A percentile compares a stretch with the other conserved stretches of the same genome.
These are phyloP conservation scores for Sporisorium iseilematis-ciliati DNA, from an alignment of 1,284 basidiomycete genomes.

Conservation along the genomic window DNA sequence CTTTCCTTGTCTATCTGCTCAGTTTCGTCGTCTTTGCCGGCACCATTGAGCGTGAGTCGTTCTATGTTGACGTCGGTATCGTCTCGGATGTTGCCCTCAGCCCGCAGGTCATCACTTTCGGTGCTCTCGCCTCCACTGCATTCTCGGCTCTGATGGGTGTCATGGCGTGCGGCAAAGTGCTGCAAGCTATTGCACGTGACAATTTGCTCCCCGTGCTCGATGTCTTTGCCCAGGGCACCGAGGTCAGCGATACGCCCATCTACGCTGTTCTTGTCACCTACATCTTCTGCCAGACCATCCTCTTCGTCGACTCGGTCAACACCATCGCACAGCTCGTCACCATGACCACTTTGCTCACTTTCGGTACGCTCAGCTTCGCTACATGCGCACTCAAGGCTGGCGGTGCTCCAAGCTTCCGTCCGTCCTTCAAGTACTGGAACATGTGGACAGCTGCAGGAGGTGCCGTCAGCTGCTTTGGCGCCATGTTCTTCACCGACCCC, in stretches of 20 bases:
- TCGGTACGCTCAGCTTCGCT: constrained; percentile 67
- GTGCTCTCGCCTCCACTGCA: constrained; percentile 65
- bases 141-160: constrained; percentile 69
- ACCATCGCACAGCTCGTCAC: constrained; percentile 68
- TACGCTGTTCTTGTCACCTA: constrained; percentile 66
- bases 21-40: constrained; percentile 65
- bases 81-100: constrained; percentile 65
- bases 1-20: constrained; percentile 63
- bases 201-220: constrained; percentile 64
- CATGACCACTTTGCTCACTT: constrained; percentile 68
- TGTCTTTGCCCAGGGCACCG: constrained; percentile 66
- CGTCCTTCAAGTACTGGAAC: constrained; percentile 69
- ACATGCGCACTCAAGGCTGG: constrained; percentile 68
- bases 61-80: constrained; percentile 67
- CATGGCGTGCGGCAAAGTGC: constrained; percentile 67
- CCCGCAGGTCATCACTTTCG: constrained; percentile 65
- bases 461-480: constrained; percentile 60
- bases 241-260: constrained; percentile 64
- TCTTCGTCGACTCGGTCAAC: constrained; percentile 68
- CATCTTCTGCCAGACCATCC: constrained; percentile 62
- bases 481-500: constrained; percentile 67
- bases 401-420: constrained; percentile 68
- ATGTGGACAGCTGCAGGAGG: constrained; percentile 68
- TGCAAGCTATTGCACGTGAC: constrained; percentile 68
- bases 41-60: constrained; percentile 65